Evolutionary conservation across 1,284 basidiomycete species (phyloP), one percentile per base, ranked within the genome.

Genomic region (Naganishia cerealis): DNA sequence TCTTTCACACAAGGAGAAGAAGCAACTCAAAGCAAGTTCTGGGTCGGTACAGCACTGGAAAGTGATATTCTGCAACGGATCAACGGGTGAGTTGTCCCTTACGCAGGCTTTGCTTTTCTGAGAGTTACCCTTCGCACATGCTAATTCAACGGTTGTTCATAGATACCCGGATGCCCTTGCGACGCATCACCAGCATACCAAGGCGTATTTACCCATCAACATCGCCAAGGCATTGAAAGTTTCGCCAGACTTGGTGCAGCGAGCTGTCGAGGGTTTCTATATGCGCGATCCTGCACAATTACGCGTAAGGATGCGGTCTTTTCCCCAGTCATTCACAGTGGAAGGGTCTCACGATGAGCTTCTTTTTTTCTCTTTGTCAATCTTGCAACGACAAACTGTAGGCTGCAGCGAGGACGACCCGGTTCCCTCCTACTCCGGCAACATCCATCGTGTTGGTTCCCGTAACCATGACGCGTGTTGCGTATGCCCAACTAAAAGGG

Each of bases 401-500:
- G 89, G 85, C 88, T 26, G 91, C 90, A 12, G 88, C 93, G 74
- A 87, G 87, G 70, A 95, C 96, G 90, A 80, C 87, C 0, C 87
- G 90, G 56, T 98, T 98, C 77, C 87, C 91, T 2, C 92, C 94
- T 2, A 81, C 85, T 39, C 82, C 88, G 0, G 82, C 83, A 21
- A 62, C 62, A 15, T 5, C 61, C 21, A 58, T 67, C 26, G 79
- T 86, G 8, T 82, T 91, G 10, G 82, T 84, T 2, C 84, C 85
- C 0, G 84, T 93, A 6, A 86, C 82, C 66, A 86, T 95, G 86
- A 94, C 93, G 1, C 85, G 92, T 52, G 89, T 91, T 0, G 90
- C 92, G 0, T 98, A 96, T 79, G 95, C 94, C 1, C 94, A 97
- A 75, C 82, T 98, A 15, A 80, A 89, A 39, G 90, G 92, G 15